Percentiles rank a stretch among this genome's conserved stretches.
These are phyloP conservation scores for Blastobotrys illinoisensis DNA, from an alignment of 1,139 yeast genomes.

Conservation along the genomic window DNA sequence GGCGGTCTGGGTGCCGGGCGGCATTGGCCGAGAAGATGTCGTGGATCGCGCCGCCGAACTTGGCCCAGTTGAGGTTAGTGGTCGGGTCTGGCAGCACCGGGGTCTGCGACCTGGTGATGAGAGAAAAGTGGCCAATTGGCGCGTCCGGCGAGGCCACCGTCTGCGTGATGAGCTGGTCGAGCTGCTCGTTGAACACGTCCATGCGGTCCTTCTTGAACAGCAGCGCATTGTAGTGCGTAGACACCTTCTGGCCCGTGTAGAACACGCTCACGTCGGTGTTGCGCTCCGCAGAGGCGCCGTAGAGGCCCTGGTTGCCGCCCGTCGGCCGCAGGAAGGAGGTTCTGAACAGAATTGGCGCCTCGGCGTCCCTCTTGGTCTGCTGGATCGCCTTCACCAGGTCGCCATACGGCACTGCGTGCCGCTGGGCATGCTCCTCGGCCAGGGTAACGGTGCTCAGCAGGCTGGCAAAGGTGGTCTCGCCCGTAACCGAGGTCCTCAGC, in stretches of 20 bases:
- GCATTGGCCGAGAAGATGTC: conserved; percentile 90
- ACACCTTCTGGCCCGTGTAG: conserved; percentile 34
- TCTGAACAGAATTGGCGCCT: conserved; percentile 59
- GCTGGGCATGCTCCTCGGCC: conserved; percentile 39
- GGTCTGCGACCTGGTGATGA: conserved; percentile 61
- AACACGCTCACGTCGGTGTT: conserved; percentile 58
- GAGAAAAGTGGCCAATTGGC: conserved; percentile 54
- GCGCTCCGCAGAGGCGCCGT: conserved; percentile 24
- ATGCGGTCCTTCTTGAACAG: conserved; percentile 70
- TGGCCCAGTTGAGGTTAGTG: conserved; percentile 79
- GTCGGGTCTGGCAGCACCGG: conserved; percentile 80
- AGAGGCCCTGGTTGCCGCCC: conserved; percentile 19
- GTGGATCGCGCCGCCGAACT: conserved; percentile 91
- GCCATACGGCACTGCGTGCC: conserved; percentile 43
- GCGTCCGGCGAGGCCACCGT: conserved; percentile 33
- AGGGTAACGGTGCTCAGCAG: conserved; percentile 41
- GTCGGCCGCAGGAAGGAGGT: conserved; percentile 48
- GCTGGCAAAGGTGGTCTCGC: conserved; percentile 44
- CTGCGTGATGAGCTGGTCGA: conserved; percentile 47
- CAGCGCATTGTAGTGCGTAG: conserved; percentile 66
- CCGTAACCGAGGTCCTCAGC: conserved; percentile 51
- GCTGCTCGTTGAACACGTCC: conserved; percentile 65
- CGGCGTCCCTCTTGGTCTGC: conserved; percentile 45
- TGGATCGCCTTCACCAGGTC: conserved; percentile 52
- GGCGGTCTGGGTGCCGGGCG: conserved; percentile 69